phyloP scores from a whole-genome alignment of 2,329 filamentous ascomycete genomes.

The Echinosphaeria canescens region DNA sequence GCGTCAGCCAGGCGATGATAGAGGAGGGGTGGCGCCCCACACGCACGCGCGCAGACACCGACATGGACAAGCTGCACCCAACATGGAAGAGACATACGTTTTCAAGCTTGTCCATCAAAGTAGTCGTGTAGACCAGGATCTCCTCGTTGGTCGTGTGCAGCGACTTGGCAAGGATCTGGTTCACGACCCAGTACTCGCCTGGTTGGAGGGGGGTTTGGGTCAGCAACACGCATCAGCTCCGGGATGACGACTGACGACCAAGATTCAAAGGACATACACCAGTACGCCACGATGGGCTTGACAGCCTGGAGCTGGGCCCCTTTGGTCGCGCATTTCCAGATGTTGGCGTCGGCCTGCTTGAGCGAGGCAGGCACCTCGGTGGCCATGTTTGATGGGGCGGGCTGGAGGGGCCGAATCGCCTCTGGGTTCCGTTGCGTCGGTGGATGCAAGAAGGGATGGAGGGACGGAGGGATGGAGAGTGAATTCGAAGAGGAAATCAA shows the following conservation, averaged over 20 bases:
- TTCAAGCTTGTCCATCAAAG: conserved; percentile 82
- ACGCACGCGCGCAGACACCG: no score
- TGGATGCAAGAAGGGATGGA: no score
- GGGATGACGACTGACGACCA: not conserved
- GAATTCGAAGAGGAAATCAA: no score
- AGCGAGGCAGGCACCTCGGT: conserved; percentile 48
- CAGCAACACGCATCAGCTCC: no score
- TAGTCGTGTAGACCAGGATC: conserved; percentile 58
- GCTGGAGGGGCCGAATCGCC: no score
- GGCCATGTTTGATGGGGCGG: no score
- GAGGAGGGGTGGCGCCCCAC: no score
- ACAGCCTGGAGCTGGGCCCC: conserved; percentile 66
- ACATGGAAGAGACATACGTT: conserved; percentile 22
- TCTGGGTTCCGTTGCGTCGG: no score
- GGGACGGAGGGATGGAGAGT: no score
- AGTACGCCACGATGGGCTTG: conserved; percentile 83
- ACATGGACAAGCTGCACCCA: not conserved
- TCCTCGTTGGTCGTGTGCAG: conserved; percentile 65
- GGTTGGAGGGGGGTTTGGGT: not conserved
- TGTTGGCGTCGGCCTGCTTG: conserved; percentile 56
- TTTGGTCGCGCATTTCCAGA: conserved; percentile 53
- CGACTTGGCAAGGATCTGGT: conserved; percentile 66
- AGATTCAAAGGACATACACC: conserved; percentile 46
- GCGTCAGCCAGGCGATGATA: not conserved
- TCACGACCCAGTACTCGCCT: conserved; percentile 85